phyloP scores from a whole-genome alignment of 2,329 filamentous ascomycete species.

The Alternaria gansuensis region DNA sequence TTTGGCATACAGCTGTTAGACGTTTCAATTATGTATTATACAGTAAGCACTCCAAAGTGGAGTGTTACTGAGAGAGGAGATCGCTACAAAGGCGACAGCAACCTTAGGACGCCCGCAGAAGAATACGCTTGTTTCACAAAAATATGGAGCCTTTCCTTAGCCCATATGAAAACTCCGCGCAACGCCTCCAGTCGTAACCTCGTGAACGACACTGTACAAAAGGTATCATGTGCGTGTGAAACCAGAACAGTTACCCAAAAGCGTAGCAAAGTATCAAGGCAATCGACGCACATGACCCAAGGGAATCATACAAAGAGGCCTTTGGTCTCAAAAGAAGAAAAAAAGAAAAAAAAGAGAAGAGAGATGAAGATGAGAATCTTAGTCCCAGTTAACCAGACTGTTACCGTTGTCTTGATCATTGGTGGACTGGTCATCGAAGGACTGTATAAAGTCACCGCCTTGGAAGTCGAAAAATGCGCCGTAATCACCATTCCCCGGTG shows the following conservation, averaged over 20 bases:
- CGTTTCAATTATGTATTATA: conserved; percentile 32
- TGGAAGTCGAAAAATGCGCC: conserved; percentile 38
- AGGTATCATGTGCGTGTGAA: conserved; percentile 26
- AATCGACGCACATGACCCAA: background rate
- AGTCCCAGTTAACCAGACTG: conserved; percentile 41
- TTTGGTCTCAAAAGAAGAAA: background rate
- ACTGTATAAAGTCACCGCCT: conserved; percentile 24
- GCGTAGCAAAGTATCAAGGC: background rate
- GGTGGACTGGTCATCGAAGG: conserved; percentile 29
- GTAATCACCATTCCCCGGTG: conserved; percentile 35
- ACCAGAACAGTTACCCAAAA: conserved; percentile 11
- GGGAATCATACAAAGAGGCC: conserved; percentile 2
- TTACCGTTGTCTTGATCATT: conserved; percentile 33
- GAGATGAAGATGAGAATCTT: background rate
- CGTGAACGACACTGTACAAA: conserved; percentile 20
- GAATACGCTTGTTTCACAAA: conserved; percentile 13
- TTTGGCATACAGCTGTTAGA: conserved; percentile 6
- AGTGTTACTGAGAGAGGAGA: conserved; percentile 19
- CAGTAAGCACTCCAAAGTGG: conserved; percentile 19
- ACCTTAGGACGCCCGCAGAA: conserved; percentile 24
- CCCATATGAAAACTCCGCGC: conserved; percentile 14
- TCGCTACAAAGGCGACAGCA: conserved; percentile 25
- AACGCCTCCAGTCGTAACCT: conserved; percentile 25
- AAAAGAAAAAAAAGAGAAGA: background rate
- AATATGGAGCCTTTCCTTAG: conserved; percentile 17